phyloP scores from a whole-genome alignment of 257 asterid species.

The Orobanche coerulescens region DNA sequence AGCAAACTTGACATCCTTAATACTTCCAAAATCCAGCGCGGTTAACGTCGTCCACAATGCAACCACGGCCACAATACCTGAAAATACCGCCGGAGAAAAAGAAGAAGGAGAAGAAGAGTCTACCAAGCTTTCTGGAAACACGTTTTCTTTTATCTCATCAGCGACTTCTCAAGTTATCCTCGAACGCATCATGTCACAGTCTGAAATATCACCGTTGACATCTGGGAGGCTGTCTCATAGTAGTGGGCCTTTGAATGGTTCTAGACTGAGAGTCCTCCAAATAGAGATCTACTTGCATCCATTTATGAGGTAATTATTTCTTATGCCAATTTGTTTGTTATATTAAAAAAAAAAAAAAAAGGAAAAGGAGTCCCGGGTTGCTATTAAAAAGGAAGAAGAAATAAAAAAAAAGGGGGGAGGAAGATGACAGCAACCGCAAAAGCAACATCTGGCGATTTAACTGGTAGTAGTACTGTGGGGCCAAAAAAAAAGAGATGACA shows the following conservation, averaged over 20 bases:
- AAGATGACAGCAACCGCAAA: too few relatives aligned
- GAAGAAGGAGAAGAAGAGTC: constrained; percentile 57
- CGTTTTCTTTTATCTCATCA: constrained; percentile 87
- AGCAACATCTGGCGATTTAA: too few relatives aligned
- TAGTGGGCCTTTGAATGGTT: constrained; percentile 85
- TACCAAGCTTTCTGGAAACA: constrained; percentile 70
- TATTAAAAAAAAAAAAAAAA: too few relatives aligned
- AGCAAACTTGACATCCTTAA: constrained; percentile 27
- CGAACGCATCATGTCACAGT: constrained; percentile 95
- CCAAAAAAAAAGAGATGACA: too few relatives aligned
- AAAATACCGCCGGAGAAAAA: constrained; percentile 39
- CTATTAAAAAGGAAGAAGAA: too few relatives aligned
- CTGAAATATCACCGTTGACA: constrained; percentile 90
- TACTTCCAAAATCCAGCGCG: constrained; percentile 18
- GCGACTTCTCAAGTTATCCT: constrained; percentile 96
- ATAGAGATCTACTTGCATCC: too few relatives aligned
- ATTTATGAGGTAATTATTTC: too few relatives aligned
- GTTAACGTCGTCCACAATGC: background rate
- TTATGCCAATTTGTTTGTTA: too few relatives aligned
- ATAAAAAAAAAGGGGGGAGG: too few relatives aligned
- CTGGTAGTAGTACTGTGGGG: too few relatives aligned
- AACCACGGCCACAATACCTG: constrained; percentile 33
- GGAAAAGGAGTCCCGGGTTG: too few relatives aligned
- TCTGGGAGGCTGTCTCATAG: constrained; percentile 98
- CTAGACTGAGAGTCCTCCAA: constrained; percentile 79